A percentile compares a stretch with the other conserved stretches of the same genome.
These are phyloP conservation scores for Paralagenidium karlingii DNA, from an alignment of 352 stramenopile species.

Conservation along the genomic window DNA sequence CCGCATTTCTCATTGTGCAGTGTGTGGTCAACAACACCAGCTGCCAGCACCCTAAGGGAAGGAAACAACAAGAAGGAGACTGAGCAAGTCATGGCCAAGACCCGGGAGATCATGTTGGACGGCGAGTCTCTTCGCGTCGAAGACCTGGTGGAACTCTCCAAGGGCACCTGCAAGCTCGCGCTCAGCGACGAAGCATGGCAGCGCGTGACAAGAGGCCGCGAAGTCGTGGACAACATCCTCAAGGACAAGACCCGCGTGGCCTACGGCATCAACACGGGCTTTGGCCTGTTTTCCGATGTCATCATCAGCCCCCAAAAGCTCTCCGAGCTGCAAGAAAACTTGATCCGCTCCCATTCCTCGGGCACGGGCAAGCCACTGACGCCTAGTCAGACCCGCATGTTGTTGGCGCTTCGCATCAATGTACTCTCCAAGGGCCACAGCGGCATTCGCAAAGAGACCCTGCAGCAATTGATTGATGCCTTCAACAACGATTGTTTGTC, in stretches of 20 bases:
- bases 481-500: constrained; percentile 84
- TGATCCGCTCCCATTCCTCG: constrained; percentile 70
- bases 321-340: constrained; percentile 73
- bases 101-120: constrained; percentile 32
- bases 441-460: constrained; percentile 63
- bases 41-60: too few relatives aligned
- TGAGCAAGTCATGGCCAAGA: too few relatives aligned
- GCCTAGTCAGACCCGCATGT: constrained; percentile 68
- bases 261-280: constrained; percentile 90
- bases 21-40: too few relatives aligned
- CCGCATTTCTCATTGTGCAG: too few relatives aligned
- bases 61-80: too few relatives aligned
- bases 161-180: constrained; percentile 34
- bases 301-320: constrained; percentile 79
- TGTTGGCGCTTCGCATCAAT: constrained; percentile 82
- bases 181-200: constrained; percentile 61
- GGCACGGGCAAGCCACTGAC: constrained; percentile 67
- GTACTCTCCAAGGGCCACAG: constrained; percentile 82
- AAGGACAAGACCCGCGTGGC: constrained; percentile 61
- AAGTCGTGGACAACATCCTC: constrained; percentile 83
- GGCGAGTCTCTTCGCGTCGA: constrained; percentile 52
- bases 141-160: constrained; percentile 59
- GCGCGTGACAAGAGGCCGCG: constrained; percentile 46
- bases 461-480: constrained; percentile 64
- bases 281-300: constrained; percentile 85